These are phyloP conservation scores for Arthrobotrys iridis DNA, from an alignment of 2,329 filamentous ascomycete genomes.

Conservation along the genomic window DNA sequence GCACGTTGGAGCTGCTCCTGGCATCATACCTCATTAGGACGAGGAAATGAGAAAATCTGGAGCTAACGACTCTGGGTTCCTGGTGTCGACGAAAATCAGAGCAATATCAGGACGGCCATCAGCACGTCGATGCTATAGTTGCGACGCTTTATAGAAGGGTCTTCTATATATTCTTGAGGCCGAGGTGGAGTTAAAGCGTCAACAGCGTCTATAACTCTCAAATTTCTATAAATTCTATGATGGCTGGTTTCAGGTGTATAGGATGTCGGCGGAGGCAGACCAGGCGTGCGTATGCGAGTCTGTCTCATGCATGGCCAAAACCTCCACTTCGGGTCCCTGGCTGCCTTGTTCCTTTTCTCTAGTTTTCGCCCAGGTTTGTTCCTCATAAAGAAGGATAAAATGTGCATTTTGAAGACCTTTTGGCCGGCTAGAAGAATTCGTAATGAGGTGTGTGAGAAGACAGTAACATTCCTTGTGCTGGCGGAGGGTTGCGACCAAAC, in stretches of 20 bases:
- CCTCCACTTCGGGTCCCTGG: conserved; percentile 20
- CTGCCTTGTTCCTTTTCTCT: conserved; percentile 14
- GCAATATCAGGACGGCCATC: conserved; percentile 1
- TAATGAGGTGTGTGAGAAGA: background rate
- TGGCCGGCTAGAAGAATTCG: conserved; percentile 24
- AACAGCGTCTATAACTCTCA: background rate
- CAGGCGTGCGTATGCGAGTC: conserved; percentile 9
- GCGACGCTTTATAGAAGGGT: background rate
- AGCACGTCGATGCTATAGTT: background rate
- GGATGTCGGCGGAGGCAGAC: background rate
- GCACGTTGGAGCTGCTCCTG: conserved; percentile 28
- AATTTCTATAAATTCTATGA: conserved; percentile 21
- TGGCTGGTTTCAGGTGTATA: conserved; percentile 14
- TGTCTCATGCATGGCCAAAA: conserved; percentile 18
- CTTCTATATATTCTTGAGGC: background rate
- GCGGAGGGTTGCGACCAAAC: conserved; percentile 24
- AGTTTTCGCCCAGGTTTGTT: conserved; percentile 1
- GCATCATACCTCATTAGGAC: conserved; percentile 15
- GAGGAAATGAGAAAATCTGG: conserved; percentile 19
- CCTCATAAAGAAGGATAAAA: background rate
- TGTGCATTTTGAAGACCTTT: background rate
- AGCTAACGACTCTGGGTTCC: background rate
- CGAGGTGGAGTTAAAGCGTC: background rate
- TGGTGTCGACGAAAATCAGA: conserved; percentile 9
- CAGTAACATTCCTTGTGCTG: conserved; percentile 9